Percentiles rank a stretch among this genome's conserved stretches.
phyloP scores from a whole-genome alignment of 2,329 filamentous ascomycete genomes.

The Fusarium pininemorale region DNA sequence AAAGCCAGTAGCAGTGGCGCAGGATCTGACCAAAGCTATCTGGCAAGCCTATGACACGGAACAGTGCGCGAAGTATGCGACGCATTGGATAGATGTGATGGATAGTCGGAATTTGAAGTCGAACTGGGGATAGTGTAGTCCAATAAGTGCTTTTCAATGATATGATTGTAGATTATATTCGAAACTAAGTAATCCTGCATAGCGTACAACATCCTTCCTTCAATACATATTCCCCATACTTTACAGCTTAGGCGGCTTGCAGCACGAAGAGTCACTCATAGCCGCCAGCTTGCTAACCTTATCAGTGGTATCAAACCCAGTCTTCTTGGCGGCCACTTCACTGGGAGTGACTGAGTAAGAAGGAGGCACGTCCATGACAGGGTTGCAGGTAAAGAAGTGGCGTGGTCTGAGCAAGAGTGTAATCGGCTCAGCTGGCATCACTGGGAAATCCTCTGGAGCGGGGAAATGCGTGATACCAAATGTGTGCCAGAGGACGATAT shows the following conservation, averaged over 20 bases:
- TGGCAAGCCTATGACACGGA: not conserved
- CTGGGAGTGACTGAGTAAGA: slow-evolving; percentile 41
- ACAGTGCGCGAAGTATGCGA: not conserved
- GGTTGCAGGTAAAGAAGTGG: slow-evolving; percentile 85
- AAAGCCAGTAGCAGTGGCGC: not conserved
- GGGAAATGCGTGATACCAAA: slow-evolving; percentile 94
- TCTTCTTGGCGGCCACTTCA: slow-evolving; percentile 43
- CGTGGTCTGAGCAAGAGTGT: slow-evolving; percentile 79
- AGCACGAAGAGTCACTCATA: not conserved
- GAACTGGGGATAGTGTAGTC: not conserved
- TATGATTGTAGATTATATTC: not conserved
- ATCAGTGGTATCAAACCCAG: slow-evolving; percentile 31
- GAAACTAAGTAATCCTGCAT: not conserved
- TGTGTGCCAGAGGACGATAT: slow-evolving; percentile 92
- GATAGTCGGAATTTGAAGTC: not conserved
- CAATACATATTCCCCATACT: not conserved
- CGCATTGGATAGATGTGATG: not conserved
- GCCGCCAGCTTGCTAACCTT: slow-evolving; percentile 38
- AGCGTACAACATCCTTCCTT: not conserved
- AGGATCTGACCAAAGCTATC: not conserved
- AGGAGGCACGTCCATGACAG: slow-evolving; percentile 82
- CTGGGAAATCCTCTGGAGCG: slow-evolving; percentile 86
- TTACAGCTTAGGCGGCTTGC: not conserved
- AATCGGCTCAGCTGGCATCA: slow-evolving; percentile 91
- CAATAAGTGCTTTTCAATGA: not conserved